These are phyloP conservation scores for Laguncularia racemosa DNA, from an alignment of 345 rosid genomes.

Conservation along the genomic window DNA sequence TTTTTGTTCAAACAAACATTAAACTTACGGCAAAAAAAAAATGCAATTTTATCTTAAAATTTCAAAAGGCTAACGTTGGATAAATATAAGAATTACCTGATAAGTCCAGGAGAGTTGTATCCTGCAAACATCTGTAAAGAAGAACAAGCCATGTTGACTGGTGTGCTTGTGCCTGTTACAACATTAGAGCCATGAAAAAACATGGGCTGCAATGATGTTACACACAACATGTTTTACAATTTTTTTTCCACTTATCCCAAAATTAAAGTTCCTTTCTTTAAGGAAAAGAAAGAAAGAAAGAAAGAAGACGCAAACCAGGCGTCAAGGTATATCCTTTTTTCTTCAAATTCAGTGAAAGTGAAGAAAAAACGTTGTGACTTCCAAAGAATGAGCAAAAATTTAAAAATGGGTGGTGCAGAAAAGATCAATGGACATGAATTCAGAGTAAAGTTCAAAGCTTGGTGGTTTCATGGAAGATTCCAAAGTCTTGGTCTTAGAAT, in stretches of 20 bases:
- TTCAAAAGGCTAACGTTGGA: no score
- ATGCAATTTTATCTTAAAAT: no score
- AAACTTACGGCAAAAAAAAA: neutral
- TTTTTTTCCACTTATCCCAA: no score
- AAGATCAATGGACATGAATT: slow-evolving; percentile 16
- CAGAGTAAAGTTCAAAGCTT: slow-evolving; percentile 8
- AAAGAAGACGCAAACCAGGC: neutral
- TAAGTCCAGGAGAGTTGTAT: neutral
- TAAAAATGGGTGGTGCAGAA: neutral
- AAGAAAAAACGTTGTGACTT: neutral
- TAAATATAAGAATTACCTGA: neutral
- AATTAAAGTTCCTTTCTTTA: no score
- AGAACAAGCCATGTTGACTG: slow-evolving; percentile 2
- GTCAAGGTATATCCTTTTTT: no score
- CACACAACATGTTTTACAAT: no score
- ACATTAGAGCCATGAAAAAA: slow-evolving; percentile 1
- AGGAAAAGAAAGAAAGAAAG: neutral
- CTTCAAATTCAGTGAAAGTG: slow-evolving; percentile 1
- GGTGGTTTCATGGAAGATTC: no score
- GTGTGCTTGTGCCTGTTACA: slow-evolving; percentile 4
- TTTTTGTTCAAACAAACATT: slow-evolving; percentile 3
- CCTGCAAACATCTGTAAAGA: neutral
- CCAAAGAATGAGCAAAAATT: neutral
- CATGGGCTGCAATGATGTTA: no score
- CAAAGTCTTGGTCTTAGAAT: slow-evolving; percentile 27